Evolutionary conservation across 257 asterid genomes (phyloP).

Genomic region (Ballota nigra): DNA sequence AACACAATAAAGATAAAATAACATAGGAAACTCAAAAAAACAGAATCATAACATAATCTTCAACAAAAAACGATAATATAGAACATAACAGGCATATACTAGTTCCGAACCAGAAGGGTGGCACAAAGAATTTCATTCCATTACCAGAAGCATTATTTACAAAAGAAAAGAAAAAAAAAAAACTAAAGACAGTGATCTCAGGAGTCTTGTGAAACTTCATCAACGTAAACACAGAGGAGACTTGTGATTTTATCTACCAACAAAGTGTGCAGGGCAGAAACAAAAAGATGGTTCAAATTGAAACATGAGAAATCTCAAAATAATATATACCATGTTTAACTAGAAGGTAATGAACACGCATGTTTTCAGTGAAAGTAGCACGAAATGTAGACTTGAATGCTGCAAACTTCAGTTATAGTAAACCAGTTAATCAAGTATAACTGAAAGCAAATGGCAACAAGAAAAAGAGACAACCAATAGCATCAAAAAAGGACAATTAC

Average conservation of each 20-base stretch:
- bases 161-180: not conserved
- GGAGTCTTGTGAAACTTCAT: not conserved
- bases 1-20: no score
- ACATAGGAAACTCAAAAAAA: no score
- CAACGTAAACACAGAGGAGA: not conserved
- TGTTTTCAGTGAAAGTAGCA: not conserved
- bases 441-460: conserved; percentile 7
- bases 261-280: not conserved
- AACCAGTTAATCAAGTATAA: not conserved
- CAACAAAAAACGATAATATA: not conserved
- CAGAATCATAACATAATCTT: no score
- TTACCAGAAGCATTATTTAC: not conserved
- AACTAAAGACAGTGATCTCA: not conserved
- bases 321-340: not conserved
- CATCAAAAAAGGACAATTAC: conserved; percentile 43
- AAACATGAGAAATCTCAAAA: not conserved
- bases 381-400: conserved; percentile 1
- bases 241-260: not conserved
- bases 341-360: conserved; percentile 11
- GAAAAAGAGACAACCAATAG: not conserved
- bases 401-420: conserved; percentile 1
- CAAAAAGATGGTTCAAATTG: not conserved
- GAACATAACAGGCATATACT: not conserved
- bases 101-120: not conserved
- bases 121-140: not conserved